These are phyloP conservation scores for Chamaecrista fasciculata DNA, from an alignment of 306 rosid species.

Conservation along the genomic window DNA sequence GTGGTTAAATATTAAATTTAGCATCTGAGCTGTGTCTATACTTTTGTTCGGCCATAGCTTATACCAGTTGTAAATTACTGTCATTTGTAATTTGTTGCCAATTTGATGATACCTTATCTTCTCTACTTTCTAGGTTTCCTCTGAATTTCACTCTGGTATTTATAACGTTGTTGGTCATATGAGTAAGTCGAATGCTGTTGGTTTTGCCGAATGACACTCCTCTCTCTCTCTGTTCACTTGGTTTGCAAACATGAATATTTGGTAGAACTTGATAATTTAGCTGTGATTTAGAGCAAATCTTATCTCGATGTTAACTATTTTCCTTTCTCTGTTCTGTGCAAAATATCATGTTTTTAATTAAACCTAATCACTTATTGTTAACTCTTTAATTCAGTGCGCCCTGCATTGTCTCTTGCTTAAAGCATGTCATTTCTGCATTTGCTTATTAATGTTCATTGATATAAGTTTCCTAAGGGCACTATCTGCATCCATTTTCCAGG, in stretches of 20 bases:
- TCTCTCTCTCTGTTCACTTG: not conserved
- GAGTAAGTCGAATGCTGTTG: not conserved
- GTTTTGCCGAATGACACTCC: not conserved
- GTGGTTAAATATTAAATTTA: not conserved
- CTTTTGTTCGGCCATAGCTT: not conserved
- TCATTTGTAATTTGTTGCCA: not conserved
- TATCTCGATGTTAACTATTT: too few species aligned
- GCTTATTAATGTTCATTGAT: not conserved
- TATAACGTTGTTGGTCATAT: not conserved
- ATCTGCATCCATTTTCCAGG: slow-evolving; percentile 38
- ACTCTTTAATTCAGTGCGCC: not conserved
- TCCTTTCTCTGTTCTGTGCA: not conserved
- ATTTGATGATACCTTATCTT: not conserved
- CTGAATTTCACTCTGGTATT: not conserved
- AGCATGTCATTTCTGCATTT: not conserved
- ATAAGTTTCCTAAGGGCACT: not conserved
- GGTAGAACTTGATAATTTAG: too few species aligned
- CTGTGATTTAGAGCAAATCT: not conserved
- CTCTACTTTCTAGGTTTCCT: not conserved
- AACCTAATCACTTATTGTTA: not conserved
- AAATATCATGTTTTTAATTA: not conserved
- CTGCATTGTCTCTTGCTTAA: not conserved
- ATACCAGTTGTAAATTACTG: not conserved
- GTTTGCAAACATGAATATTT: not conserved
- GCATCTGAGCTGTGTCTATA: not conserved